Percentiles rank a stretch among this genome's conserved stretches.
Conservation (phyloP, 148 eudicot species). For the Dysphania ambrosioides region DNA sequence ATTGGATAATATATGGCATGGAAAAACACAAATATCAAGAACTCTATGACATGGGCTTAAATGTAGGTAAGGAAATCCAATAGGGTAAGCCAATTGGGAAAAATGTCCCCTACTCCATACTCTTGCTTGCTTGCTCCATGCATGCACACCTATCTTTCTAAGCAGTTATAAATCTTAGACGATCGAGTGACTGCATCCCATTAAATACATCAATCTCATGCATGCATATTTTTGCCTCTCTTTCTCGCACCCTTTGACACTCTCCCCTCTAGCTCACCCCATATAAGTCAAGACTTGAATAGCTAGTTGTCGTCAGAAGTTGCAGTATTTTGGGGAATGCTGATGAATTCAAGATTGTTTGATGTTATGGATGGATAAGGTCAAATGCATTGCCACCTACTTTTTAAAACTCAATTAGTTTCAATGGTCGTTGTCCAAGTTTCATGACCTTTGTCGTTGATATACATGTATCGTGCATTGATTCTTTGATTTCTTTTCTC, state of each 20-base stretch:
- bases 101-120: background rate
- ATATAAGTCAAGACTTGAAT: background rate
- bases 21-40: background rate
- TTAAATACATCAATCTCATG: background rate
- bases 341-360: constrained; percentile 1
- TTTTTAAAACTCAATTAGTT: background rate
- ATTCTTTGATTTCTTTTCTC: background rate
- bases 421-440: background rate
- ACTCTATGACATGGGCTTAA: background rate
- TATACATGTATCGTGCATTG: no score
- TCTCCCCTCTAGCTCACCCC: no score
- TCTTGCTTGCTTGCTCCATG: no score
- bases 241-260: no score
- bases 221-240: background rate
- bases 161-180: background rate
- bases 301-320: constrained; percentile 14
- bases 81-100: no score
- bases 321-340: constrained; percentile 26
- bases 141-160: background rate
- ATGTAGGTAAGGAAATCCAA: no score
- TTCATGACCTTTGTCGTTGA: constrained; percentile 20
- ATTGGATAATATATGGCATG: background rate
- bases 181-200: background rate
- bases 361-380: constrained; percentile 18
- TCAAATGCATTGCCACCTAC: constrained; percentile 8